These are phyloP conservation scores for Termitomyces sp. DNA, from an alignment of 1,284 basidiomycete genomes.

Conservation along the genomic window DNA sequence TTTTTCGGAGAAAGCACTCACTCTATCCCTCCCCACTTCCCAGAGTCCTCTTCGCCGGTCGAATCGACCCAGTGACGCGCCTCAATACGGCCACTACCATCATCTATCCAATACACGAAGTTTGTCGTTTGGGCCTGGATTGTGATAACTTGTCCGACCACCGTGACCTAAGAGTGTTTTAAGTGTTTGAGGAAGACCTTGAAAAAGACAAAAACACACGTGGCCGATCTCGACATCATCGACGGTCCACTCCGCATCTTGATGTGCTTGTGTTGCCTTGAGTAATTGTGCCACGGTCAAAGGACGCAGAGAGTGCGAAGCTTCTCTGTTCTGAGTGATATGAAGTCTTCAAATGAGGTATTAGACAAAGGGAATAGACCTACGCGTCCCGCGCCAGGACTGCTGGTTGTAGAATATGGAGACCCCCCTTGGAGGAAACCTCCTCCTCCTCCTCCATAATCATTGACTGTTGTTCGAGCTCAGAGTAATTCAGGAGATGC, in stretches of 20 bases:
- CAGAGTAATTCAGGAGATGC: constrained; percentile 2
- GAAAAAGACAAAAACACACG: constrained; percentile 37
- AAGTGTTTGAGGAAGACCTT: neutral
- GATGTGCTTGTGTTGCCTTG: constrained; percentile 76
- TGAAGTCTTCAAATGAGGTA: neutral
- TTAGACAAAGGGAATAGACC: constrained; percentile 23
- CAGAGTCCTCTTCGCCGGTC: constrained; percentile 41
- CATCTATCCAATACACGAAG: constrained; percentile 77
- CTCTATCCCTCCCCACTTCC: constrained; percentile 42
- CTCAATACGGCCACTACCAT: constrained; percentile 87
- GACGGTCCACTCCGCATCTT: constrained; percentile 85
- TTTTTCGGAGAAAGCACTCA: constrained; percentile 24
- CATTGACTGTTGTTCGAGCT: constrained; percentile 24
- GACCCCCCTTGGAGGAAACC: constrained; percentile 37
- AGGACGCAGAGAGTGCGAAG: constrained; percentile 73
- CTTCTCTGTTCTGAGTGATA: constrained; percentile 31
- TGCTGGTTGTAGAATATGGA: constrained; percentile 35
- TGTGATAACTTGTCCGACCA: constrained; percentile 81
- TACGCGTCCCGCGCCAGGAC: constrained; percentile 35
- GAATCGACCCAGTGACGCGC: constrained; percentile 87
- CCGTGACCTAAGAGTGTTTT: constrained; percentile 44
- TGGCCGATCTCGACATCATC: constrained; percentile 81
- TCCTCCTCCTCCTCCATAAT: constrained; percentile 32
- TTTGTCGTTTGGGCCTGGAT: constrained; percentile 78
- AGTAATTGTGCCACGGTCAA: constrained; percentile 81